Evolutionary conservation across 306 rosid species (phyloP).

Genomic region (Dalbergia cultrata): DNA sequence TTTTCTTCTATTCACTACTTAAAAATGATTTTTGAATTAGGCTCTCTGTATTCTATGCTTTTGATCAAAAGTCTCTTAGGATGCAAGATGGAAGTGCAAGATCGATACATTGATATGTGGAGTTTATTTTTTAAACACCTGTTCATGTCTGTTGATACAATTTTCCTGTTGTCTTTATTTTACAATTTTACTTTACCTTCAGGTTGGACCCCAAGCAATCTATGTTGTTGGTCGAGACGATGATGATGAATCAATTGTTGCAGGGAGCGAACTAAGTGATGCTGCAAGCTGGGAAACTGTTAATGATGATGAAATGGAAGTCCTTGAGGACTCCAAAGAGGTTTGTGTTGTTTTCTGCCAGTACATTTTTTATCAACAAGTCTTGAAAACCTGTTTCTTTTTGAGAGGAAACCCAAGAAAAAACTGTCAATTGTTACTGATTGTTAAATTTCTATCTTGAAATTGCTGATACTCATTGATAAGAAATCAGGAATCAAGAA

Average conservation of each 20-base stretch:
- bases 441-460: conserved; percentile 10
- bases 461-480: conserved; percentile 9
- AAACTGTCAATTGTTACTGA: conserved; percentile 28
- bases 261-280: conserved; percentile 92
- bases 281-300: conserved; percentile 99
- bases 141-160: conserved; percentile 33
- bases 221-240: conserved; percentile 99
- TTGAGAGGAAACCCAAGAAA: conserved; percentile 40
- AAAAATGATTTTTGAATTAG: conserved; percentile 27
- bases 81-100: conserved; percentile 32
- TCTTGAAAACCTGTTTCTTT: conserved; percentile 31
- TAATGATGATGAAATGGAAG: conserved; percentile 78
- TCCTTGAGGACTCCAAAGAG: conserved; percentile 66
- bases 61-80: conserved; percentile 12
- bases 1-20: conserved; percentile 11
- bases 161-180: conserved; percentile 41
- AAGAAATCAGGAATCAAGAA: background rate
- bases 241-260: conserved; percentile 88
- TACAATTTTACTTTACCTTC: conserved; percentile 39
- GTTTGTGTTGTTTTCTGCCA: conserved; percentile 59
- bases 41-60: conserved; percentile 3
- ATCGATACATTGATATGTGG: background rate
- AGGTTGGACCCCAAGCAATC: conserved; percentile 99
- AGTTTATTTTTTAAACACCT: conserved; percentile 10
- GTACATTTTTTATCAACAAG: conserved; percentile 35